These are phyloP conservation scores for Kitagawia praeruptora DNA, from an alignment of 129 eudicot genomes.

Conservation along the genomic window DNA sequence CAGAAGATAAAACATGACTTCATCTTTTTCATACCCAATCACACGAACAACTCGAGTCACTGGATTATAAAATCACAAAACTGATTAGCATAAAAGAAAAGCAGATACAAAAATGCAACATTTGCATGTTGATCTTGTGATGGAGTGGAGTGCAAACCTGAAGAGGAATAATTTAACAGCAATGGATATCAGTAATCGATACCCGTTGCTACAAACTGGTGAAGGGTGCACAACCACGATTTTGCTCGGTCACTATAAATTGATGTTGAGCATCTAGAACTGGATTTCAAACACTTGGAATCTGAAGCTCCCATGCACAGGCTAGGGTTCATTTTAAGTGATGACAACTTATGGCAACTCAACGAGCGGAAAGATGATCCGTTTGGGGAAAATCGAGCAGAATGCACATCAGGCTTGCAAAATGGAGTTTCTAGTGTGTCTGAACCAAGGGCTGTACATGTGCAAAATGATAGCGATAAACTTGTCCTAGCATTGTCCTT, in stretches of 20 bases:
- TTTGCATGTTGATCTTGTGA: constrained; percentile 7
- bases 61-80: not conserved
- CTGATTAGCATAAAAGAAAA: not conserved
- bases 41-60: not conserved
- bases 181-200: constrained; percentile 20
- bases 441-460: constrained; percentile 36
- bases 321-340: constrained; percentile 53
- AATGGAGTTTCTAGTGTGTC: constrained; percentile 45
- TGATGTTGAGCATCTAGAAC: constrained; percentile 53
- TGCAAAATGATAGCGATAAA: constrained; percentile 52
- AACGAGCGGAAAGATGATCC: too few relatives aligned
- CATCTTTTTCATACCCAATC: not conserved
- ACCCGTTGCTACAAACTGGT: constrained; percentile 47
- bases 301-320: constrained; percentile 68
- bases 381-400: too few relatives aligned
- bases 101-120: too few relatives aligned
- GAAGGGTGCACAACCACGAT: constrained; percentile 74
- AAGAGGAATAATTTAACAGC: too few relatives aligned
- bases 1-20: not conserved
- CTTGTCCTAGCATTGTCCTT: constrained; percentile 44
- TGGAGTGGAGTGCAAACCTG: not conserved
- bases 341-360: constrained; percentile 42
- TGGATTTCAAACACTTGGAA: constrained; percentile 31
- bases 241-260: constrained; percentile 47
- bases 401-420: constrained; percentile 52